These are phyloP conservation scores for Xenosphaeropsis pyriputrescens DNA, from an alignment of 2,329 filamentous ascomycete species.

Conservation along the genomic window DNA sequence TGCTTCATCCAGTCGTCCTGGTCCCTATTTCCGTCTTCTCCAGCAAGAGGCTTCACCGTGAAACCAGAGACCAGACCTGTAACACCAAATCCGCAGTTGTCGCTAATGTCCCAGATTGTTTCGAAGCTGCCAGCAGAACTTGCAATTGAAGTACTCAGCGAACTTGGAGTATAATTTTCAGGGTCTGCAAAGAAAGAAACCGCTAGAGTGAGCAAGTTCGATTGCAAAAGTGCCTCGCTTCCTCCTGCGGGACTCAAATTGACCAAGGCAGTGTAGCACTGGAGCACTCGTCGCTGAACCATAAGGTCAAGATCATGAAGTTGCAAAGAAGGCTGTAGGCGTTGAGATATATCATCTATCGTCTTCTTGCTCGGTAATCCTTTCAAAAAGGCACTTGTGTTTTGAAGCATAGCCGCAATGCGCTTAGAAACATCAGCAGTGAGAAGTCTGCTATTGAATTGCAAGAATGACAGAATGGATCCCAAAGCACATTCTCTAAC, in stretches of 20 bases:
- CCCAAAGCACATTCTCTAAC: constrained; percentile 89
- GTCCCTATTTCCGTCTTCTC: constrained; percentile 43
- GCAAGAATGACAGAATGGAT: constrained; percentile 80
- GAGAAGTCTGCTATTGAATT: constrained; percentile 82
- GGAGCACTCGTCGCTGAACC: constrained; percentile 82
- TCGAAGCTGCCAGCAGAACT: constrained; percentile 84
- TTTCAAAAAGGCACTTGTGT: constrained; percentile 80
- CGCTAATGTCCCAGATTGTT: constrained; percentile 84
- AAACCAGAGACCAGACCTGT: constrained; percentile 74
- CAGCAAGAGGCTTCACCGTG: constrained; percentile 53
- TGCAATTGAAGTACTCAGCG: constrained; percentile 80
- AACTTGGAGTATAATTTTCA: constrained; percentile 72
- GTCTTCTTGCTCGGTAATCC: constrained; percentile 72
- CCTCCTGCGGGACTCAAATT: constrained; percentile 76
- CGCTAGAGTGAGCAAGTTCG: constrained; percentile 78
- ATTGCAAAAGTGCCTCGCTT: constrained; percentile 75
- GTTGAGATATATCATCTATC: constrained; percentile 73
- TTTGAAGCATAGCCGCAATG: constrained; percentile 87
- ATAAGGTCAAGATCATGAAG: constrained; percentile 83
- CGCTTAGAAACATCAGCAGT: constrained; percentile 90
- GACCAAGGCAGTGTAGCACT: constrained; percentile 87
- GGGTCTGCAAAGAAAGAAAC: constrained; percentile 89
- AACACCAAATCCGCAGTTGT: constrained; percentile 90
- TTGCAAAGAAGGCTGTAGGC: constrained; percentile 73
- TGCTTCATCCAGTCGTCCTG: constrained; percentile 34